Conservation (phyloP, 305 asterid genomes). For the Lippia alba region DNA sequence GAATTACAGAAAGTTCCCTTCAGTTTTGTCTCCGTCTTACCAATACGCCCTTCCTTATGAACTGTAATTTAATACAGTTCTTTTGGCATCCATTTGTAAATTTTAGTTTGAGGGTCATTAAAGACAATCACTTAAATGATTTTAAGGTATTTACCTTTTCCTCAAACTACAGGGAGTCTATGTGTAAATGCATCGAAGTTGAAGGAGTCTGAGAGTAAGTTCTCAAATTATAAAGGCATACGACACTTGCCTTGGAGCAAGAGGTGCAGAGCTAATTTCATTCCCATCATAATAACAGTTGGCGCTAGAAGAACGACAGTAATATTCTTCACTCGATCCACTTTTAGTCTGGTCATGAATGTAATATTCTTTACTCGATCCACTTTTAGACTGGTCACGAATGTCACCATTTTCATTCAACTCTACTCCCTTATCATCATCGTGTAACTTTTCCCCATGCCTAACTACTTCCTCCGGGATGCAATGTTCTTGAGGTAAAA, state of each 20-base stretch:
- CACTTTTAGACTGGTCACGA: not conserved
- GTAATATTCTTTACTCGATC: not conserved
- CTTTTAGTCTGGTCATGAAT: not conserved
- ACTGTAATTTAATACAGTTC: no score
- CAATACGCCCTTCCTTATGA: no score
- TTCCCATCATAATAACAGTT: not conserved
- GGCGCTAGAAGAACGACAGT: not conserved
- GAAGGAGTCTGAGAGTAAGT: no score
- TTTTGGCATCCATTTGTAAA: no score
- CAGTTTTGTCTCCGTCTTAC: no score
- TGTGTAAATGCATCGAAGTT: no score
- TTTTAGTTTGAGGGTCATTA: no score
- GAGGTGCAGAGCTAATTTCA: not conserved
- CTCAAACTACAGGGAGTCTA: no score
- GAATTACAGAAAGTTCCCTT: no score
- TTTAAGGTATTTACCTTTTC: no score
- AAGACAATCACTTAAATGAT: no score
- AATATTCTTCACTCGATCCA: not conserved
- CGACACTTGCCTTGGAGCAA: slow-evolving; percentile 7
- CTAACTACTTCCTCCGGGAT: not conserved
- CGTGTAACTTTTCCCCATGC: not conserved
- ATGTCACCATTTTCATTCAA: not conserved
- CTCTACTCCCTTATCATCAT: not conserved
- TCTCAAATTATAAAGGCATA: no score
- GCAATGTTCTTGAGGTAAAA: not conserved